These are phyloP conservation scores for Cryoendolithus antarcticus DNA, from an alignment of 2,329 filamentous ascomycete species.

Conservation along the genomic window DNA sequence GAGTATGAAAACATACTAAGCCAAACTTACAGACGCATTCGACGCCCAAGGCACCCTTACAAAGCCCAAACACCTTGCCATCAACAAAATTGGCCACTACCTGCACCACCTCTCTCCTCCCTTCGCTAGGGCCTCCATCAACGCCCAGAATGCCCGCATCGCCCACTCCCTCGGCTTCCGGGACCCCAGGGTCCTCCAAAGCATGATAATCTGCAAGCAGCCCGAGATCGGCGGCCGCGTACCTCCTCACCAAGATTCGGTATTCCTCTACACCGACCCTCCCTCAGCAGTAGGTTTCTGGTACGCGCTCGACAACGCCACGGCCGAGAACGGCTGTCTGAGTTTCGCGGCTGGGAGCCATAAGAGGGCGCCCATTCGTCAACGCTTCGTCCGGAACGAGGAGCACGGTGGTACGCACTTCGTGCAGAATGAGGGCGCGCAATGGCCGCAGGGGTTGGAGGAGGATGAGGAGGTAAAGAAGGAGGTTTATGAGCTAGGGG, in stretches of 20 bases:
- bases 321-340: constrained; percentile 73
- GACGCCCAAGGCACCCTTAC: constrained; percentile 48
- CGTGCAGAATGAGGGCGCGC: constrained; percentile 51
- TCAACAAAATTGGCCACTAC: constrained; percentile 55
- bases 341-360: constrained; percentile 79
- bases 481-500: constrained; percentile 60
- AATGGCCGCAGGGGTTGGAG: constrained; percentile 33
- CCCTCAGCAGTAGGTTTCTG: constrained; percentile 90
- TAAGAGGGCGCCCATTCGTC: constrained; percentile 54
- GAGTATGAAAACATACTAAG: neutral
- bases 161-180: constrained; percentile 59
- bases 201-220: constrained; percentile 98
- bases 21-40: constrained; percentile 56
- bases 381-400: constrained; percentile 60
- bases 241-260: constrained; percentile 81
- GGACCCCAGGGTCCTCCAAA: constrained; percentile 72
- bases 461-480: constrained; percentile 30
- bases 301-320: constrained; percentile 93
- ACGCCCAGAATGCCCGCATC: constrained; percentile 46
- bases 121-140: constrained; percentile 41
- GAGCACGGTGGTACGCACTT: constrained; percentile 45
- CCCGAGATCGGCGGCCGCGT: constrained; percentile 90
- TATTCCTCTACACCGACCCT: constrained; percentile 81
- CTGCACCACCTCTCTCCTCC: constrained; percentile 34
- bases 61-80: constrained; percentile 70